Conservation (phyloP, 176 grass and related monocot genomes). For the Melocanna baccifera region DNA sequence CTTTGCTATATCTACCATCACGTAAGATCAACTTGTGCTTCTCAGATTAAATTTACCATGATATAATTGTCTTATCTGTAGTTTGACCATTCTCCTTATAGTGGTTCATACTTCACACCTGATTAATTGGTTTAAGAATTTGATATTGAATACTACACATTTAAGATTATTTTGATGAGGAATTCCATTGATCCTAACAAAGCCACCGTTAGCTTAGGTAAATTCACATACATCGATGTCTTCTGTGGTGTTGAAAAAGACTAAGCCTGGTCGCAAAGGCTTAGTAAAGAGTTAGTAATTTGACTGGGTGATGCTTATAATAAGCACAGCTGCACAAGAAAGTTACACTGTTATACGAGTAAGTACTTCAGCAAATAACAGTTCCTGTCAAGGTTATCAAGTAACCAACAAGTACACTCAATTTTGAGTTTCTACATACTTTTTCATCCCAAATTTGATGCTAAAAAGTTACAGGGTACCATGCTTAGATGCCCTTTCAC, state of each 20-base stretch:
- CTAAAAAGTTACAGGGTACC: not conserved
- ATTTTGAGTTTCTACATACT: not conserved
- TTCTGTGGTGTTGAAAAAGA: not conserved
- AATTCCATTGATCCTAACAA: not conserved
- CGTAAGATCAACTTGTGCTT: slow-evolving; percentile 55
- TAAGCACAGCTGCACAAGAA: not conserved
- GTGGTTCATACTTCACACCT: not conserved
- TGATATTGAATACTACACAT: not conserved
- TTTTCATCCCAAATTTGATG: not conserved
- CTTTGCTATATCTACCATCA: slow-evolving; percentile 99
- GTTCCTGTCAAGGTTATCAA: not conserved
- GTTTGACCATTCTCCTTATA: not conserved
- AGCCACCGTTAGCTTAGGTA: not conserved
- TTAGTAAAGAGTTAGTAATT: not conserved
- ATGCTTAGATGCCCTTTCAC: not conserved
- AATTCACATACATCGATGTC: not conserved
- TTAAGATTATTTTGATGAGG: not conserved
- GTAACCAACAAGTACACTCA: not conserved
- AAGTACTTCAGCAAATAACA: not conserved
- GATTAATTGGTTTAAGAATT: not conserved
- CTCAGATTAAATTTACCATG: not conserved
- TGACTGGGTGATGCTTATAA: not conserved
- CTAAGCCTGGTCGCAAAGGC: not conserved
- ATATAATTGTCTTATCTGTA: not conserved
- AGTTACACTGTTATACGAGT: not conserved